Percentiles rank a stretch among this genome's conserved stretches.
phyloP scores from a whole-genome alignment of 352 stramenopile species.

The Phytophthora syringae region DNA sequence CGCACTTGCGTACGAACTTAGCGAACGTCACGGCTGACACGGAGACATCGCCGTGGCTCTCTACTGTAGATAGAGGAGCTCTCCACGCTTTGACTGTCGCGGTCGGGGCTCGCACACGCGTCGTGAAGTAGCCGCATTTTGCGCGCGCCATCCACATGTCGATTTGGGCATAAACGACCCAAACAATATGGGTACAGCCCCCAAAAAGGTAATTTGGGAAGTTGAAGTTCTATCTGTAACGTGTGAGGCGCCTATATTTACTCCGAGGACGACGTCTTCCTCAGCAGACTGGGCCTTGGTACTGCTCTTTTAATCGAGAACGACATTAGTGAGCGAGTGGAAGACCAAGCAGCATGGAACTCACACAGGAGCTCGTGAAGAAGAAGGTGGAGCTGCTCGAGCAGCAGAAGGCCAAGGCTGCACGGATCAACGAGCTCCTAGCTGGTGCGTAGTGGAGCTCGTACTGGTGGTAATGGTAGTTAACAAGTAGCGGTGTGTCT shows the following conservation, averaged over 20 bases:
- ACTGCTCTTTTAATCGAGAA: too few relatives aligned
- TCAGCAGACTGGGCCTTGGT: not conserved
- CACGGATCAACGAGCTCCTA: constrained; percentile 66
- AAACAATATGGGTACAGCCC: constrained; percentile 15
- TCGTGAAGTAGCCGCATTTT: not conserved
- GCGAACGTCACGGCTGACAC: constrained; percentile 46
- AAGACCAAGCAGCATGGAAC: constrained; percentile 28
- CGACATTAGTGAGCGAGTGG: not conserved
- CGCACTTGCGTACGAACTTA: constrained; percentile 43
- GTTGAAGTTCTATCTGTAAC: constrained; percentile 3
- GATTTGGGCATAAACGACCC: not conserved
- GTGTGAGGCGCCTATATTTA: constrained; percentile 1
- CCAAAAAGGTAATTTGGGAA: too few relatives aligned
- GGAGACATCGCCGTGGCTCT: not conserved
- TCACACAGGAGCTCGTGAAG: constrained; percentile 67
- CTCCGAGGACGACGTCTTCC: constrained; percentile 8
- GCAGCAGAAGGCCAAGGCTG: constrained; percentile 68
- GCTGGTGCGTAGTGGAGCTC: constrained; percentile 48
- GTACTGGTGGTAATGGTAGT: too few relatives aligned
- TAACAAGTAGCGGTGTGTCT: not conserved
- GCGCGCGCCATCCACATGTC: constrained; percentile 7
- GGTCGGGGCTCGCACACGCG: not conserved
- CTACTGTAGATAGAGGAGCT: constrained; percentile 5
- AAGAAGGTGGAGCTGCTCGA: constrained; percentile 82
- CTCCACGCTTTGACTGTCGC: constrained; percentile 1